A percentile compares a stretch with the other conserved stretches of the same genome.
Conservation (phyloP, 2,329 filamentous ascomycete species). For the Pseudopithomyces chartarum region DNA sequence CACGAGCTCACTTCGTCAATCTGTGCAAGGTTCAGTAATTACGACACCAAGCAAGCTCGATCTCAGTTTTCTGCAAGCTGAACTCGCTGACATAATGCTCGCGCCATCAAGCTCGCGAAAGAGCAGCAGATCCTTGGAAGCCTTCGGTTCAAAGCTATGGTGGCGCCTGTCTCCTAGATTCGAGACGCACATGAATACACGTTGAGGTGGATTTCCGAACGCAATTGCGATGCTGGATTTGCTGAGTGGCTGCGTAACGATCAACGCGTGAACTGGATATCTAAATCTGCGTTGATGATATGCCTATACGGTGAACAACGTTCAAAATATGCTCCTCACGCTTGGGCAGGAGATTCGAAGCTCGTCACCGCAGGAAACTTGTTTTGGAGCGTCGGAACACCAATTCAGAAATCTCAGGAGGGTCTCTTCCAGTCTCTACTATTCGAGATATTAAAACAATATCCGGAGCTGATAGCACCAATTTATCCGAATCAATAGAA, state of each 20-base stretch:
- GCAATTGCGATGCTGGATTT: neutral
- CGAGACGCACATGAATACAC: neutral
- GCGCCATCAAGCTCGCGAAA: neutral
- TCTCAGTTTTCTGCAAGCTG: neutral
- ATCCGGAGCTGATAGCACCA: neutral
- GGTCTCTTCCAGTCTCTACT: conserved; percentile 26
- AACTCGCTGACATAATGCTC: neutral
- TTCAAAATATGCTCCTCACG: neutral
- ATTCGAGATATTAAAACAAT: conserved; percentile 17
- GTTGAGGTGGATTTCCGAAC: conserved; percentile 1
- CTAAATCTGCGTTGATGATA: neutral
- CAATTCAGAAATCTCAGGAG: conserved; percentile 23
- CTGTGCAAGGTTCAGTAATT: neutral
- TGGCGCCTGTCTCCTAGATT: neutral
- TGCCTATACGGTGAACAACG: neutral
- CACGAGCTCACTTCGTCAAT: neutral
- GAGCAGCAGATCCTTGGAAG: neutral
- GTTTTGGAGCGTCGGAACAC: conserved; percentile 16
- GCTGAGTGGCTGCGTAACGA: neutral
- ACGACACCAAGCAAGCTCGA: neutral
- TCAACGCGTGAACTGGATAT: neutral
- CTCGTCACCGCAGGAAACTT: neutral
- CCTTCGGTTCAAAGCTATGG: neutral
- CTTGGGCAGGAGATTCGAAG: neutral
- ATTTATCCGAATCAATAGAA: conserved; percentile 1